phyloP scores from a whole-genome alignment of 2,329 filamentous ascomycete species.

The Xylaria arbuscula region DNA sequence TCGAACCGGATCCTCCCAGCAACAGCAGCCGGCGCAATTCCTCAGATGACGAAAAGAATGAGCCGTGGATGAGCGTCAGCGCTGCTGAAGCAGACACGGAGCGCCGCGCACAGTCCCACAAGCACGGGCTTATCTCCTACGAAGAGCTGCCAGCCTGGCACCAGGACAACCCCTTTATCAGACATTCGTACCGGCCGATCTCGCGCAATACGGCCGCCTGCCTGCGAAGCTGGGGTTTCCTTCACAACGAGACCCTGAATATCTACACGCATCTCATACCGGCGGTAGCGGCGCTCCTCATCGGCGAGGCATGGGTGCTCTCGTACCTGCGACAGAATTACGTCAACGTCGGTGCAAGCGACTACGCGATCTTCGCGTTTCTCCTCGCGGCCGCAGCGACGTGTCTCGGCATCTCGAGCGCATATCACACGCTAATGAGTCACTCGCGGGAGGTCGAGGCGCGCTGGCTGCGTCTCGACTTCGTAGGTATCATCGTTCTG shows the following conservation, averaged over 20 bases:
- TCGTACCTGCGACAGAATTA: slow-evolving; percentile 51
- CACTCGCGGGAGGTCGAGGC: slow-evolving; percentile 70
- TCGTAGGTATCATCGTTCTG: slow-evolving; percentile 74
- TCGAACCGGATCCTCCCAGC: slow-evolving; percentile 25
- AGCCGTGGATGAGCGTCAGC: neutral
- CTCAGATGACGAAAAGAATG: slow-evolving; percentile 30
- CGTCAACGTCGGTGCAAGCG: slow-evolving; percentile 59
- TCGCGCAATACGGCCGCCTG: slow-evolving; percentile 69
- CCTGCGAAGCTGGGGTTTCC: slow-evolving; percentile 65
- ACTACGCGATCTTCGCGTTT: slow-evolving; percentile 65
- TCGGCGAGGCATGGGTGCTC: slow-evolving; percentile 55
- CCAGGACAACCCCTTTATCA: slow-evolving; percentile 74
- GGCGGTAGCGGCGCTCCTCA: slow-evolving; percentile 53
- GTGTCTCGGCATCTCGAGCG: slow-evolving; percentile 66
- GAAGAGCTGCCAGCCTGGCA: slow-evolving; percentile 48
- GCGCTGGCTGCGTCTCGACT: slow-evolving; percentile 75
- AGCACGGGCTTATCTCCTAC: slow-evolving; percentile 38
- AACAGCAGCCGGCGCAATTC: slow-evolving; percentile 21
- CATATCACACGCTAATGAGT: slow-evolving; percentile 74
- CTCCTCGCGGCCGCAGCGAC: slow-evolving; percentile 66
- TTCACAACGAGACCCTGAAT: slow-evolving; percentile 69
- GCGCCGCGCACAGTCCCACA: slow-evolving; percentile 18
- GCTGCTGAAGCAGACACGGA: slow-evolving; percentile 2
- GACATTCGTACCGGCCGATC: slow-evolving; percentile 70
- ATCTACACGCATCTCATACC: slow-evolving; percentile 75